Conservation (phyloP, 371 early-diverging fungal species). For the Blakeslea trispora region DNA sequence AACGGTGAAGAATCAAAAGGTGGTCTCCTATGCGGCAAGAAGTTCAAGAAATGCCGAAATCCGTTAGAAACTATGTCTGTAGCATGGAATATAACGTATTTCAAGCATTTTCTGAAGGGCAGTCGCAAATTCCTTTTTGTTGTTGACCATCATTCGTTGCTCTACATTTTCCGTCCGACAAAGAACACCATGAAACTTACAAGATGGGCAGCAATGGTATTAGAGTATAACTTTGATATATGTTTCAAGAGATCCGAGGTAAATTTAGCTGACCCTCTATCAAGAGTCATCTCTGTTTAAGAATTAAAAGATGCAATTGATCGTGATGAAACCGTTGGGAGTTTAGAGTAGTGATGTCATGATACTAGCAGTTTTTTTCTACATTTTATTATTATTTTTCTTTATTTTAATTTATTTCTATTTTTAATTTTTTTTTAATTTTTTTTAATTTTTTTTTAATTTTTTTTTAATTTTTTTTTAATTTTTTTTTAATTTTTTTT, state of each 20-base stretch:
- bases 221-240: neutral
- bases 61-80: conserved; percentile 22
- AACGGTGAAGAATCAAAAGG: conserved; percentile 19
- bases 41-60: conserved; percentile 12
- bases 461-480: too few relatives aligned
- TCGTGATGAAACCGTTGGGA: too few relatives aligned
- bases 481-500: too few relatives aligned
- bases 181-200: neutral
- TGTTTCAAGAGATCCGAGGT: neutral
- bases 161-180: conserved; percentile 1
- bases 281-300: neutral
- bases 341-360: too few relatives aligned
- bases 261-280: neutral
- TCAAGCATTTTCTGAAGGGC: conserved; percentile 36
- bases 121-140: conserved; percentile 19
- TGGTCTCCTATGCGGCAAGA: conserved; percentile 24
- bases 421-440: too few relatives aligned
- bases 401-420: too few relatives aligned
- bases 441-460: too few relatives aligned
- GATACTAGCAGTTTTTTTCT: too few relatives aligned
- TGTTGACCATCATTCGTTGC: conserved; percentile 34
- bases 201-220: neutral
- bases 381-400: too few relatives aligned
- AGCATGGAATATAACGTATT: conserved; percentile 33
- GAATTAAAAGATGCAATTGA: neutral